Conservation (phyloP, 2,329 filamentous ascomycete genomes). For the Emydomyces testavorans region DNA sequence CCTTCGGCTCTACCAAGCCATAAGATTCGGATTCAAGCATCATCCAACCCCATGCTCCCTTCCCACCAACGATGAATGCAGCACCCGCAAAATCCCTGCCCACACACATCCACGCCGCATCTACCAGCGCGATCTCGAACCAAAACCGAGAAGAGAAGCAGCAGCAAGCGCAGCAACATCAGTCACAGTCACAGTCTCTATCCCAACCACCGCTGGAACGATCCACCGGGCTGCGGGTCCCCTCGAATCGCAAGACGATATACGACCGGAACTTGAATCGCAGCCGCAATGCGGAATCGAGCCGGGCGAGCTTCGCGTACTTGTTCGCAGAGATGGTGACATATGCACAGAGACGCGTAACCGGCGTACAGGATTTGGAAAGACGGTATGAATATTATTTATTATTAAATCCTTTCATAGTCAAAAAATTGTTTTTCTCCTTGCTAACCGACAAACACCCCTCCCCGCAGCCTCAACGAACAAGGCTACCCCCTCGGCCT, state of each 20-base stretch:
- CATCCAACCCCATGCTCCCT: neutral
- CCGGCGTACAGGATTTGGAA: constrained; percentile 86
- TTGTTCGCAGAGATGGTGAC: constrained; percentile 93
- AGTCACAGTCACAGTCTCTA: constrained; percentile 17
- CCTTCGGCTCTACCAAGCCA: neutral
- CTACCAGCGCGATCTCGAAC: constrained; percentile 14
- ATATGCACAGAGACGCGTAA: constrained; percentile 83
- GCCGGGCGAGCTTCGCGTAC: constrained; percentile 88
- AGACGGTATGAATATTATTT: constrained; percentile 62
- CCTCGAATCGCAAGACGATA: constrained; percentile 90
- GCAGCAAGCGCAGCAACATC: constrained; percentile 3
- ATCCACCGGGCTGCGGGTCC: constrained; percentile 59
- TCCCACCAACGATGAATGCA: constrained; percentile 3
- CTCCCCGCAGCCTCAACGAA: constrained; percentile 57
- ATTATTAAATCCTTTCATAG: neutral
- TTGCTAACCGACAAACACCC: neutral
- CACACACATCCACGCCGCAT: constrained; percentile 15
- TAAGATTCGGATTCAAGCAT: neutral
- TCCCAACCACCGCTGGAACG: constrained; percentile 20
- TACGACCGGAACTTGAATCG: constrained; percentile 93
- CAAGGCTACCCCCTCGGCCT: constrained; percentile 91
- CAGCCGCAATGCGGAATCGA: constrained; percentile 75
- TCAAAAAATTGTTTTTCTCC: neutral
- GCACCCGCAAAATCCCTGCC: constrained; percentile 10
- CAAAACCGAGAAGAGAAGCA: constrained; percentile 9